Percentiles rank a stretch among this genome's conserved stretches.
phyloP scores from a whole-genome alignment of 2,329 filamentous ascomycete genomes.

The Ophiocordyceps australis region DNA sequence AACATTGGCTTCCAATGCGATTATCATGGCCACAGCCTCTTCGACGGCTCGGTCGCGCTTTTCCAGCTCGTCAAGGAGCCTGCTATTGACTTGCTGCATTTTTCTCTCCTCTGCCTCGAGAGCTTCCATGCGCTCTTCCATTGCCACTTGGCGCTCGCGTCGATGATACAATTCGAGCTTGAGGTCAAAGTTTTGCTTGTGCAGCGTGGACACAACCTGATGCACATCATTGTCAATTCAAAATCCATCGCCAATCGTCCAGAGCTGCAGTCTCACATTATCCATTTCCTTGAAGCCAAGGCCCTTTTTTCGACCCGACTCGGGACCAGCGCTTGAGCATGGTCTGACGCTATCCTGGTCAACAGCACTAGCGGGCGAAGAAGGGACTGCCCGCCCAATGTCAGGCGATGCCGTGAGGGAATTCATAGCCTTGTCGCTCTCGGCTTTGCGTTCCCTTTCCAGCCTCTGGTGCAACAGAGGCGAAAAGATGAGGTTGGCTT shows the following conservation, averaged over 20 bases:
- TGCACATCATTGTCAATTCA: slow-evolving; percentile 3
- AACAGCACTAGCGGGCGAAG: slow-evolving; percentile 18
- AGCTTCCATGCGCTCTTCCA: slow-evolving; percentile 38
- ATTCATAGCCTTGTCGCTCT: slow-evolving; percentile 22
- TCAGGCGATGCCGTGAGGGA: slow-evolving; percentile 17
- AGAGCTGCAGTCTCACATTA: slow-evolving; percentile 20
- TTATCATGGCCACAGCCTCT: slow-evolving; percentile 53
- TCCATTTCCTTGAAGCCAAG: slow-evolving; percentile 53
- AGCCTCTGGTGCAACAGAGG: slow-evolving; percentile 36
- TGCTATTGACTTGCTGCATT: slow-evolving; percentile 37
- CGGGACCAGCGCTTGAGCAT: slow-evolving; percentile 20
- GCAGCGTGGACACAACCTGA: slow-evolving; percentile 46
- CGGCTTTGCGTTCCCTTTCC: slow-evolving; percentile 28
- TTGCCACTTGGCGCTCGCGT: slow-evolving; percentile 39
- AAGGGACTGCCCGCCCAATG: slow-evolving; percentile 14
- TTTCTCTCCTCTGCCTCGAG: slow-evolving; percentile 35
- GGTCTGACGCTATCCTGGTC: slow-evolving; percentile 19
- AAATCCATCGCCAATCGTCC: too few relatives aligned
- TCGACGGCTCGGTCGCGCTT: slow-evolving; percentile 53
- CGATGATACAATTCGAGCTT: slow-evolving; percentile 57
- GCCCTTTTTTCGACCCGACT: slow-evolving; percentile 27
- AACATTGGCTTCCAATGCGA: slow-evolving; percentile 41
- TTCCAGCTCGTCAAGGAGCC: slow-evolving; percentile 40
- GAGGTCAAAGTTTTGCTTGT: slow-evolving; percentile 63
- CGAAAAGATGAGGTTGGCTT: slow-evolving; percentile 24